Conservation (phyloP, 1,284 basidiomycete species). For the Fomitopsis pinicola region DNA sequence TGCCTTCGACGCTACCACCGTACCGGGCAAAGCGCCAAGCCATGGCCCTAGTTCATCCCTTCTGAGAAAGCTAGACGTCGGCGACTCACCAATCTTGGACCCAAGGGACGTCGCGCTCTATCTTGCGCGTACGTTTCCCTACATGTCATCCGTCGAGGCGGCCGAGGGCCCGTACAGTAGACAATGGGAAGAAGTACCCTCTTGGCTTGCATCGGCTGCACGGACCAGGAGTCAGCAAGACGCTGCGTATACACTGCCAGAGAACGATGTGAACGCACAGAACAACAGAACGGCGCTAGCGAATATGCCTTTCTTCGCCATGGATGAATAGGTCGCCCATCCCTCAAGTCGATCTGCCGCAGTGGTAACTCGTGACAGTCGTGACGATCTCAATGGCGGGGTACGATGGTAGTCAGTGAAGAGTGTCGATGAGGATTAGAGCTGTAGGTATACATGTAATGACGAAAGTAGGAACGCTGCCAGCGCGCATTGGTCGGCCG, state of each 20-base stretch:
- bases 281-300: too few species aligned
- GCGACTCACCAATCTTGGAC: background rate
- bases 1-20: background rate
- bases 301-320: too few species aligned
- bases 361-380: too few species aligned
- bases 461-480: background rate
- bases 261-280: too few species aligned
- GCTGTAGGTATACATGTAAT: constrained; percentile 2
- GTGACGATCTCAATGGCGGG: background rate
- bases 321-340: too few species aligned
- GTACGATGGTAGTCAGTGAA: background rate
- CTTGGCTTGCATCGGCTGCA: background rate
- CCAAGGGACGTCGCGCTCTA: background rate
- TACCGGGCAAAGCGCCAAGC: background rate
- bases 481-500: background rate
- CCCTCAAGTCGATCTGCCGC: too few species aligned
- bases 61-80: background rate
- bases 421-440: background rate
- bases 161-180: background rate
- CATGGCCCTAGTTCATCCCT: background rate
- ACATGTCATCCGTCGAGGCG: background rate
- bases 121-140: background rate
- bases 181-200: background rate
- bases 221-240: too few species aligned
- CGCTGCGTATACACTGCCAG: too few species aligned